Evolutionary conservation across 352 stramenopile species (phyloP).

Genomic region (Phytopythium sindhum): DNA sequence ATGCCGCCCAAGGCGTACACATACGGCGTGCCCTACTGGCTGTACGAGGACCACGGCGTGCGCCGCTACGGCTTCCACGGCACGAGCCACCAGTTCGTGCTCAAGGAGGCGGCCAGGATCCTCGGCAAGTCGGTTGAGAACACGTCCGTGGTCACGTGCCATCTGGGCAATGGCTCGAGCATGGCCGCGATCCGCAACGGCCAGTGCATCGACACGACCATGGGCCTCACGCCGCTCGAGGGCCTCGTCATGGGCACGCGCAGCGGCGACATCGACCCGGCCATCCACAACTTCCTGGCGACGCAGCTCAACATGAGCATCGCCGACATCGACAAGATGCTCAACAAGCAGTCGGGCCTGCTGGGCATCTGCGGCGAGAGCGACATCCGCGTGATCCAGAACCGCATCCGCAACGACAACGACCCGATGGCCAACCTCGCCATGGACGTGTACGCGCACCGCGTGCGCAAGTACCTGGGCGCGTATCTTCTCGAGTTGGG

Average conservation of each 20-base stretch:
- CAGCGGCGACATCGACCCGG: slow-evolving; percentile 82
- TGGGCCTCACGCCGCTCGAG: slow-evolving; percentile 88
- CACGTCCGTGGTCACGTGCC: slow-evolving; percentile 82
- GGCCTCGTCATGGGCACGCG: slow-evolving; percentile 89
- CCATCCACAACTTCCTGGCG: slow-evolving; percentile 72
- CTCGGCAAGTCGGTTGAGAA: slow-evolving; percentile 52
- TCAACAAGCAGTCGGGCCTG: slow-evolving; percentile 90
- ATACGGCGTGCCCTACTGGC: slow-evolving; percentile 77
- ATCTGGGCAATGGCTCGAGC: slow-evolving; percentile 86
- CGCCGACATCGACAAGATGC: slow-evolving; percentile 73
- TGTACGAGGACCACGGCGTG: slow-evolving; percentile 80
- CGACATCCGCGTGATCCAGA: slow-evolving; percentile 80
- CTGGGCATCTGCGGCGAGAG: slow-evolving; percentile 77
- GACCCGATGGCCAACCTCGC: slow-evolving; percentile 66
- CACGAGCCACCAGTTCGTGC: slow-evolving; percentile 86
- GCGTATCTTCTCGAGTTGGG: slow-evolving; percentile 73
- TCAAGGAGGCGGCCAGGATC: slow-evolving; percentile 55
- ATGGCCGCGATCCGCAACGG: slow-evolving; percentile 77
- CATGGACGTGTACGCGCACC: slow-evolving; percentile 83
- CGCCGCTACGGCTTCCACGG: slow-evolving; percentile 91
- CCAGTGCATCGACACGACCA: slow-evolving; percentile 85
- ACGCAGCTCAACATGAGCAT: slow-evolving; percentile 70
- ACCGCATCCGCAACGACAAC: slow-evolving; percentile 41
- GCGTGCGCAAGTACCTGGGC: slow-evolving; percentile 86
- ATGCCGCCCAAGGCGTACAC: slow-evolving; percentile 78